These are phyloP conservation scores for Paraconiothyrium sp. DNA, from an alignment of 2,329 filamentous ascomycete species.

Conservation along the genomic window DNA sequence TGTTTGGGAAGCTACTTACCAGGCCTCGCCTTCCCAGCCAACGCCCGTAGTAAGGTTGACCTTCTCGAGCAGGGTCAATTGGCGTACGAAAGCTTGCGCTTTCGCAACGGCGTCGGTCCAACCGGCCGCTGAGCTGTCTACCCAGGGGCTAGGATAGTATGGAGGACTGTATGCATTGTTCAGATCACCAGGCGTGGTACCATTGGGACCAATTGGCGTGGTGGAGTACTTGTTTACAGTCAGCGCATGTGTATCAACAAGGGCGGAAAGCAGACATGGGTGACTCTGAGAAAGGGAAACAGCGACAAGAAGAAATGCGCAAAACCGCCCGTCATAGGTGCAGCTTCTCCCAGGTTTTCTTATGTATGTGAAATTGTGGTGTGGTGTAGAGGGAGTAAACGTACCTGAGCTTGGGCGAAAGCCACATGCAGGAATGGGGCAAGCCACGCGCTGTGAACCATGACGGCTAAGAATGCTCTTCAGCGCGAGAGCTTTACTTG, in stretches of 20 bases:
- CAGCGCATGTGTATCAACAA: slow-evolving; percentile 36
- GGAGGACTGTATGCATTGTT: slow-evolving; percentile 64
- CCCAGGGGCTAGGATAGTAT: slow-evolving; percentile 88
- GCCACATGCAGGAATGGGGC: slow-evolving; percentile 44
- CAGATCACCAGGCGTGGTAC: slow-evolving; percentile 28
- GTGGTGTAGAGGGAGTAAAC: slow-evolving; percentile 25
- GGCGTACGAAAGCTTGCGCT: slow-evolving; percentile 81
- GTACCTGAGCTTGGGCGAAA: slow-evolving; percentile 40
- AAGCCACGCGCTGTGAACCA: slow-evolving; percentile 42
- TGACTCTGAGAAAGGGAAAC: slow-evolving; percentile 43
- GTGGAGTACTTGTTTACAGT: slow-evolving; percentile 42
- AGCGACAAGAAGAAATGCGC: slow-evolving; percentile 36
- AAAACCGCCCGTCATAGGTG: slow-evolving; percentile 34
- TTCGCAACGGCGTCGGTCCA: slow-evolving; percentile 81
- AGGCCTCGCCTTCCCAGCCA: slow-evolving; percentile 66
- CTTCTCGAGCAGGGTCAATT: slow-evolving; percentile 86
- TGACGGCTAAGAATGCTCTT: slow-evolving; percentile 36
- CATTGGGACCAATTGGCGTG: slow-evolving; percentile 37
- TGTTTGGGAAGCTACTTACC: slow-evolving; percentile 21
- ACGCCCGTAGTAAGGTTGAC: slow-evolving; percentile 94
- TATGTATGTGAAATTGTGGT: slow-evolving; percentile 23
- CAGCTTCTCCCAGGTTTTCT: slow-evolving; percentile 31
- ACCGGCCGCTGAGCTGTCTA: slow-evolving; percentile 71
- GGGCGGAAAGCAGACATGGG: slow-evolving; percentile 26
- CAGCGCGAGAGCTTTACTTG: slow-evolving; percentile 22